phyloP scores from a whole-genome alignment of 2,329 filamentous ascomycete species.

The Aspergillus sp. region DNA sequence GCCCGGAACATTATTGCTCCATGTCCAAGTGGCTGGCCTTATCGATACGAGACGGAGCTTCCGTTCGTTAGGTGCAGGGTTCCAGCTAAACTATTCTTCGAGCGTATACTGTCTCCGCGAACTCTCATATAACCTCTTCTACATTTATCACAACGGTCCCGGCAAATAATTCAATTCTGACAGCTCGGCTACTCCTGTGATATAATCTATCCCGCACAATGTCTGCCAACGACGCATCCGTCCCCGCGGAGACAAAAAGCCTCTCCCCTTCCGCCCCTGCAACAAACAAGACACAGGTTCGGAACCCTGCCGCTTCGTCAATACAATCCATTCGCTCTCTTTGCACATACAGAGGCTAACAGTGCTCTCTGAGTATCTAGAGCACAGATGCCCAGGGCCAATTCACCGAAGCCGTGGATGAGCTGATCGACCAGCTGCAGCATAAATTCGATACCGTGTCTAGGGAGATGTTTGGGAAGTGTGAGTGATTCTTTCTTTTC shows the following conservation, averaged over 20 bases:
- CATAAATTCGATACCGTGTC: conserved; percentile 84
- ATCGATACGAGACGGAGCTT: background rate
- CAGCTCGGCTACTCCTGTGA: background rate
- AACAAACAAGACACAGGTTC: background rate
- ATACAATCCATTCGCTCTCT: background rate
- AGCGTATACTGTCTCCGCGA: background rate
- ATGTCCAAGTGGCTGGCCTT: background rate
- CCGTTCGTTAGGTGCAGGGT: background rate
- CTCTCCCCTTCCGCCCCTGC: background rate
- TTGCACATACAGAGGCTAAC: background rate
- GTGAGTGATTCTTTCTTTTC: conserved; percentile 52
- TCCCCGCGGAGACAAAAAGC: background rate
- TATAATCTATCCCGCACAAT: background rate
- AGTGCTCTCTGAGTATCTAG: background rate
- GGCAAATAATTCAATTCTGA: background rate
- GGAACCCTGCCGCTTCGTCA: background rate
- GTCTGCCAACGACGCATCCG: conserved; percentile 1
- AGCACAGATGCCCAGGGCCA: conserved; percentile 48
- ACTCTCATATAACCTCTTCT: background rate
- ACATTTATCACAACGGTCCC: background rate
- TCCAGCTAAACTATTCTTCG: background rate
- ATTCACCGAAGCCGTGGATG: conserved; percentile 76
- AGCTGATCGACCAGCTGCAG: conserved; percentile 78
- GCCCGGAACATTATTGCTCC: conserved; percentile 27
- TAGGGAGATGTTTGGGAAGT: conserved; percentile 83